These are phyloP conservation scores for Tetrastigma voinierianum DNA, from an alignment of 164 flowering plant species.

Conservation along the genomic window DNA sequence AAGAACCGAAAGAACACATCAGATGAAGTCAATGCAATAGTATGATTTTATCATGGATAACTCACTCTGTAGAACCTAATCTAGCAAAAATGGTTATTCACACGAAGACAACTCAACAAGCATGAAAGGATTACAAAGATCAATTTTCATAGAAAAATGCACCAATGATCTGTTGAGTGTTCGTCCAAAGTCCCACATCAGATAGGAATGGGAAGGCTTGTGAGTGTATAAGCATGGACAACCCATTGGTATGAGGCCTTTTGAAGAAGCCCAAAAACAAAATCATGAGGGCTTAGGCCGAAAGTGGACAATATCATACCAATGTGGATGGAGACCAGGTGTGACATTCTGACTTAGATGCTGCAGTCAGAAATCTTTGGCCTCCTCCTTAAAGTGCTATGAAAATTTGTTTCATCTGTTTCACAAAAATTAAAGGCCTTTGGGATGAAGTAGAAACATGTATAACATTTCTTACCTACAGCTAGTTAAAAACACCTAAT, in stretches of 20 bases:
- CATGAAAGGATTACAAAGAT: neutral
- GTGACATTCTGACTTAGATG: no score
- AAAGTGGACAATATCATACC: no score
- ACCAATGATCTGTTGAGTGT: slow-evolving; percentile 1
- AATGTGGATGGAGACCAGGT: no score
- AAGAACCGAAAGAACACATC: neutral
- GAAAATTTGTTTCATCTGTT: neutral
- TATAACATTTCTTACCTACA: neutral
- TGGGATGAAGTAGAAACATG: neutral
- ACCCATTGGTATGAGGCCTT: no score
- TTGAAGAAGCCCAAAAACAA: no score
- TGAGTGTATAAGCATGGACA: no score
- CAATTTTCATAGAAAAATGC: neutral
- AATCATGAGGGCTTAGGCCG: no score
- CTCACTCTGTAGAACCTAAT: slow-evolving; percentile 1
- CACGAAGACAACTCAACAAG: slow-evolving; percentile 3
- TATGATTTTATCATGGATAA: slow-evolving; percentile 6
- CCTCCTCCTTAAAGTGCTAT: neutral
- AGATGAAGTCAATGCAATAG: neutral
- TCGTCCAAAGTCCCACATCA: no score
- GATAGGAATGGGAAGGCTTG: no score
- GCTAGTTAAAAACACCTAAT: neutral
- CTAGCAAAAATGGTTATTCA: slow-evolving; percentile 7
- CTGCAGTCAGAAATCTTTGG: neutral
- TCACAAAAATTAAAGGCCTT: neutral